Evolutionary conservation across 139 green algal species (phyloP).

Genomic region (Raphidocelis subcapitata): DNA sequence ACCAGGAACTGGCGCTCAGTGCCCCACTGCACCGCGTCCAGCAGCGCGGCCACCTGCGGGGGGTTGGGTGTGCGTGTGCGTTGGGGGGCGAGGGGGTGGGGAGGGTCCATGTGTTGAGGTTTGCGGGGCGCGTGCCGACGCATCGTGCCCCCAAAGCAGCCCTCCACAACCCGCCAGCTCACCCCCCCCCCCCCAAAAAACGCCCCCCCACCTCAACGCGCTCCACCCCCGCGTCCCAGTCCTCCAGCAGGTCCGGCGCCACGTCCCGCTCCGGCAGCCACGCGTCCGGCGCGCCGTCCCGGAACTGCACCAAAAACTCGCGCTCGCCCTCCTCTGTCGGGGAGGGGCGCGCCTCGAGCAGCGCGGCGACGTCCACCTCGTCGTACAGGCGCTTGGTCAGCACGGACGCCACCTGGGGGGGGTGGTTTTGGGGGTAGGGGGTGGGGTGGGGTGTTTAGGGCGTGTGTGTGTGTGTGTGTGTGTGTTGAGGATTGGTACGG

Average conservation of each 20-base stretch:
- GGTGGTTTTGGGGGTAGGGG: too few relatives aligned
- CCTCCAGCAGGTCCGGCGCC: slow-evolving; percentile 69
- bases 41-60: slow-evolving; percentile 29
- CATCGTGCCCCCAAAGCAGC: too few relatives aligned
- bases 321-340: slow-evolving; percentile 23
- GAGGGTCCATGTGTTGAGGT: too few relatives aligned
- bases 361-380: slow-evolving; percentile 57
- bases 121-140: too few relatives aligned
- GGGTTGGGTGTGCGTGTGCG: background rate
- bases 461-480: too few relatives aligned
- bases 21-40: slow-evolving; percentile 48
- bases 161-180: too few relatives aligned
- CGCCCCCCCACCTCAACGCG: slow-evolving; percentile 33
- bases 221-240: slow-evolving; percentile 74
- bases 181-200: too few relatives aligned
- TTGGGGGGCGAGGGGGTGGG: too few relatives aligned
- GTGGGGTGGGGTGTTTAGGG: too few relatives aligned
- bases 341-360: slow-evolving; percentile 49
- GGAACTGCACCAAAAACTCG: slow-evolving; percentile 75
- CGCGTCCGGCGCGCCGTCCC: slow-evolving; percentile 49
- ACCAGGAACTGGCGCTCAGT: slow-evolving; percentile 76
- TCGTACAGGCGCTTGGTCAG: slow-evolving; percentile 70
- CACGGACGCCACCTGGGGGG: slow-evolving; percentile 68
- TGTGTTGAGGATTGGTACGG: too few relatives aligned
- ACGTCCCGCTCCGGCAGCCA: slow-evolving; percentile 67